These are phyloP conservation scores for Keithomyces neogunnii DNA, from an alignment of 2,329 filamentous ascomycete genomes.

Conservation along the genomic window DNA sequence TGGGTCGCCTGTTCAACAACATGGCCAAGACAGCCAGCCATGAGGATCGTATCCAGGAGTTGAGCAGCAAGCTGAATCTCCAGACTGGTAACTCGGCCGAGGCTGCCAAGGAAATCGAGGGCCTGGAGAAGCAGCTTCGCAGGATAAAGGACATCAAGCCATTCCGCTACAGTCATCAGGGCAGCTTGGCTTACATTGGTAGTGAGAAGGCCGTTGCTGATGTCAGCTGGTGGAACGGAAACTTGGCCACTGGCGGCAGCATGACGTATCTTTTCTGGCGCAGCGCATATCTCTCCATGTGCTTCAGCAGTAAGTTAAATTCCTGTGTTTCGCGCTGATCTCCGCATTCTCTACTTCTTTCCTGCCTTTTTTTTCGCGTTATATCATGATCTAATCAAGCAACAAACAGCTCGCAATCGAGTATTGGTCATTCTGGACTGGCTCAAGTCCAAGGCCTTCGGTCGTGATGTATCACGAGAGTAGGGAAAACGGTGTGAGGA, in stretches of 20 bases:
- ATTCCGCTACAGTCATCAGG: constrained; percentile 98
- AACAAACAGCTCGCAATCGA: constrained; percentile 70
- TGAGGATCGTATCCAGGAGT: constrained; percentile 63
- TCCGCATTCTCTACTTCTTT: neutral
- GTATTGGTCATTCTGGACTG: constrained; percentile 90
- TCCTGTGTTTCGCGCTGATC: neutral
- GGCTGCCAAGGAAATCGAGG: constrained; percentile 67
- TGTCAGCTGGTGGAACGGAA: constrained; percentile 94
- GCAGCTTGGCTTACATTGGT: constrained; percentile 93
- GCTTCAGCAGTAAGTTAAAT: constrained; percentile 84
- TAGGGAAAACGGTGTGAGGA: constrained; percentile 28
- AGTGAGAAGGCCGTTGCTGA: constrained; percentile 97
- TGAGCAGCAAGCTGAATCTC: constrained; percentile 55
- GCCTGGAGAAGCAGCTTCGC: constrained; percentile 76
- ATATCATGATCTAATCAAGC: constrained; percentile 11
- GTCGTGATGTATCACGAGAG: constrained; percentile 85
- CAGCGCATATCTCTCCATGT: constrained; percentile 98
- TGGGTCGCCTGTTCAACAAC: constrained; percentile 94
- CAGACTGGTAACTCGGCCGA: constrained; percentile 59
- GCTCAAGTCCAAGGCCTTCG: constrained; percentile 94
- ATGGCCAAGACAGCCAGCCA: constrained; percentile 91
- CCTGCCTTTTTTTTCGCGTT: neutral
- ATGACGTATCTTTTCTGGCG: constrained; percentile 98
- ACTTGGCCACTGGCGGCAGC: constrained; percentile 85
- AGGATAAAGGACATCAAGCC: constrained; percentile 92